Evolutionary conservation across 148 eudicot species (phyloP), one percentile per base, ranked within the genome.

Genomic region (Rhododendron simsii): DNA sequence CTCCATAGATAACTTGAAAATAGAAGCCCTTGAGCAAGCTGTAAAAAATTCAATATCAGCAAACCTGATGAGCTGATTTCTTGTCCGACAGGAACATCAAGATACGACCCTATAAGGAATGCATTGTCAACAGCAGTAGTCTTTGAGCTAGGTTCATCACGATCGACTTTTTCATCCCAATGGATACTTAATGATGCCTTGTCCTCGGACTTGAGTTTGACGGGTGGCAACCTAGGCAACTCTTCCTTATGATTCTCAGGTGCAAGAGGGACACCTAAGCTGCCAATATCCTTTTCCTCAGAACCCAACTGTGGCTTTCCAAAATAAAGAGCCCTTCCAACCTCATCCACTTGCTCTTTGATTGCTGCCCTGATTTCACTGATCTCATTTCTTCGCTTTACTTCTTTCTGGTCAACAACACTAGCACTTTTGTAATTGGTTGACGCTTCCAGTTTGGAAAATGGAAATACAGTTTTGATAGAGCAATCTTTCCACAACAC

Each of bases 11-110:
- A 78, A 78, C 28, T 78, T 78, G 14, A 81, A 59, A 14, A 83
- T 28, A 20, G 69, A 76, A 84, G 59, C 35, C 44, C 55, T 57
- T 69, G 26, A 85, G 44, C 14, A 2, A 85, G 59, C 74, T 4
- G 28, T 55, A 78, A 50, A 41, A 59, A 78, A 1, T 41, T 85
- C 23, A n/a, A 50, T 15, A 78, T 55, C 16, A 30, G 50, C 93
- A 83, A 86, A 97, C 99, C 98, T 93, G 95, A 79, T 86, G 92
- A 83, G 90, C 71, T 92, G 83, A 94, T 91, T 88, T 98, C 98
- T 91, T 98, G 98, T 82, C 99, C 99, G 84, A 98, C 90, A 44
- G 99, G 99, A 85, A 98, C 95, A 89, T 98, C 98, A 87, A 98
- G 93, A 91, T 91, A 97, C 61, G 99, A 95, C 53, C 99, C 98